Evolutionary conservation across 768 basidiomycete genomes (phyloP), one percentile per base, ranked within the genome.

Genomic region (Pulveroboletus sp.): DNA sequence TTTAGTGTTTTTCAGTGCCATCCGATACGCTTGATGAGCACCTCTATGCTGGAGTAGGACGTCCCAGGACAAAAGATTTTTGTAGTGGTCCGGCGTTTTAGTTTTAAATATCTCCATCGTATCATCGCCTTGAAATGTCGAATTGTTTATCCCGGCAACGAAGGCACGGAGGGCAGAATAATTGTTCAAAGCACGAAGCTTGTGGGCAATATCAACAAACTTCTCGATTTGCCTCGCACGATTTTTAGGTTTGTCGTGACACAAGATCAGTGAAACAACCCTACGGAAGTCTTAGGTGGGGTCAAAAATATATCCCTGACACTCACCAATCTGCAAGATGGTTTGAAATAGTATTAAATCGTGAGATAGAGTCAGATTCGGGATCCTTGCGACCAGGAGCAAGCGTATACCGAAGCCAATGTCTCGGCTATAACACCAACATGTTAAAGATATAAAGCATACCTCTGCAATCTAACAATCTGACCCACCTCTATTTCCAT

Each of bases 101-200:
- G 70, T 56, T 64, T 81, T 84, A 63, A 94, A 85, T 28, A 79
- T 68, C 47, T 87, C 83, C 73, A 89, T 81, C 0, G 90, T 86
- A 57, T 81, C 80, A 57, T 86, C 84, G 7, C 87, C 88, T 42
- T 84, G 76, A 55, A 86, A 83, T 0, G 86, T 85, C 5, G 92
- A 82, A 54, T 81, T 83, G 60, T 89, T 88, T 69, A 98, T 89
- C 5, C 93, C 95, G 27, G 92, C 89, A n/a, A 97, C 84, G 57
- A 97, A 83, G 9, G 93, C 92, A 39, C 92, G 91, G 47, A 96
- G 71, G 1, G 88, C 89, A 31, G 93, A 92, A 66, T 96, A 98
- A 65, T 99, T 97, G 69, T 95, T 93, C 40, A 89, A 65, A 11
- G 77, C 75, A 30, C 95, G 85, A 37, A 99, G 76, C 47, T 81